Base-by-base conservation (phyloP, 805 yeast genomes). In the Pichia californica region DNA sequence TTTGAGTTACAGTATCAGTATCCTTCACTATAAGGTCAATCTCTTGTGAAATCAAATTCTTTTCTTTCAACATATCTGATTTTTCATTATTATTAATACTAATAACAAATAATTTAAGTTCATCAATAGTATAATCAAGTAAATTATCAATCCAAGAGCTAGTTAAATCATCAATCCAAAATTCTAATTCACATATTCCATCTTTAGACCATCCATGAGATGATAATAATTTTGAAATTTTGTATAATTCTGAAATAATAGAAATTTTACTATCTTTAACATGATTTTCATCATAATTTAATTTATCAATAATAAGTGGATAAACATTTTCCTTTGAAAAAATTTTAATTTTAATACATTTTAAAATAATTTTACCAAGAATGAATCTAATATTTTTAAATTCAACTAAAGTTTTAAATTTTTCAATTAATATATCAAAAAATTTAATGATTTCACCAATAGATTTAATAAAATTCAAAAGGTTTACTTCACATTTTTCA, bases 121-220 rank as follows among this genome's bases (percentile, higher is more conserved):
- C 49, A 34, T 60, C 61, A 13, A 60, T 55, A 2, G 61, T 44
- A 20, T 44, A 36, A 23, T 57, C 58, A 19, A 52, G 49, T 26
- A 61, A 43, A 23, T 48, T 55, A 23, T 48, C 48, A 2, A 59
- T 46, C 64, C 65, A 62, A 19, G 58, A 57, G 21, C 38, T 57
- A 2, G 51, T 44, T 8, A 59, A 43, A 42, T 61, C 64, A 31
- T 59, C 64, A 9, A 57, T 53, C 66, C 66, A 62, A 40, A 60
- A 61, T 41, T 61, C 65, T 13, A 62, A 42, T 37, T 62, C 66
- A 32, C 61, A 58, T 4, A 53, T 45, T 1, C 57, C 60, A 46
- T 59, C 63, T 14, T 54, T 45, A 1, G 63, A 53, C 62, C 65
- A 61, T 3, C 58, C 56, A 2, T 47, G 38, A 33, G 52, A 50